Conservation (phyloP, 371 early-diverging fungal species). For the Rhizopus microsporus region DNA sequence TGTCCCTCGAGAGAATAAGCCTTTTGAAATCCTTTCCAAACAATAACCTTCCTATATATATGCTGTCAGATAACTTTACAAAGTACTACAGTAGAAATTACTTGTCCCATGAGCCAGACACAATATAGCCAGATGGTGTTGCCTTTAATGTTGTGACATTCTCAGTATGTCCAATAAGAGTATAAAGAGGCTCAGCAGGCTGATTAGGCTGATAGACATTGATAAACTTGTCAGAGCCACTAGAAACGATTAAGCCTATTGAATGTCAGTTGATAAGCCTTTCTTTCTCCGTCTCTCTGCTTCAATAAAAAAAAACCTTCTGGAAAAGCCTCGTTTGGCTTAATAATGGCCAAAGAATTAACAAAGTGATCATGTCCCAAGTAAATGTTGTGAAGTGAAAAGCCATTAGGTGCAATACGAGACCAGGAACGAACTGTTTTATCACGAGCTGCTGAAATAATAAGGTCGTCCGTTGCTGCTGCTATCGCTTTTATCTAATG, state of each 20-base stretch:
- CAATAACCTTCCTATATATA: conserved; percentile 35
- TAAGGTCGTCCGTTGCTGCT: conserved; percentile 58
- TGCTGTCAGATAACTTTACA: background rate
- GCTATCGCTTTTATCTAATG: conserved; percentile 72
- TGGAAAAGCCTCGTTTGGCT: conserved; percentile 59
- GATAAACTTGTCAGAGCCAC: conserved; percentile 85
- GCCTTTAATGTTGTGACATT: conserved; percentile 83
- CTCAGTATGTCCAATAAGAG: conserved; percentile 83
- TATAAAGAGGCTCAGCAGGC: conserved; percentile 62
- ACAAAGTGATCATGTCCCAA: conserved; percentile 82
- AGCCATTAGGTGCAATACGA: conserved; percentile 48
- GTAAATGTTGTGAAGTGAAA: conserved; percentile 56
- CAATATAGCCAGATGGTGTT: conserved; percentile 65
- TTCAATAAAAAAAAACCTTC: conserved; percentile 50
- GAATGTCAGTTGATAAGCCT: background rate
- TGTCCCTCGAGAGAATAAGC: conserved; percentile 80
- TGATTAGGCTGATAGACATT: conserved; percentile 72
- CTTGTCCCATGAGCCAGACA: conserved; percentile 98
- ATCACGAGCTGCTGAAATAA: conserved; percentile 85
- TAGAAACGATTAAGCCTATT: conserved; percentile 79
- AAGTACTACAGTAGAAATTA: conserved; percentile 26
- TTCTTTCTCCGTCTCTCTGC: background rate
- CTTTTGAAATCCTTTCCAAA: conserved; percentile 85
- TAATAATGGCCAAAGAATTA: conserved; percentile 71
- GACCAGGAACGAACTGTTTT: conserved; percentile 69